Base-by-base conservation (phyloP, 2,329 filamentous ascomycete genomes). In the Cadophora sp. region DNA sequence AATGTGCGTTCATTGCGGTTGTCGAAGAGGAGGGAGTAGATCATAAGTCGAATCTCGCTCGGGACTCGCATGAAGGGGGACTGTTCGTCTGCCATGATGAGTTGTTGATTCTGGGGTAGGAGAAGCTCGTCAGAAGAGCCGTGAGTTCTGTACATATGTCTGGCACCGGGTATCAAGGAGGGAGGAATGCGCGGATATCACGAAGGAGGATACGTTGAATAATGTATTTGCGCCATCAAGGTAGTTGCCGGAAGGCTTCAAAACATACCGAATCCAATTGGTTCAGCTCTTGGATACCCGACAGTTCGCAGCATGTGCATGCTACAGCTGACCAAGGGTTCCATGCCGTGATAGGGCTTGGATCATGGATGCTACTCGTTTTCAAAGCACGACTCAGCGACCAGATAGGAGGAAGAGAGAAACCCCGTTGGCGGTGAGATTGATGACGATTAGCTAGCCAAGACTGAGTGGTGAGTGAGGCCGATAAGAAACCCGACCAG, bases 1-100 rank as follows among this genome's bases (percentile, higher is more conserved):
- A 85, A 78, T 13, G 73, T 73, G 33, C 76, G 77, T 50, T 78
- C 72, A 47, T 65, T 62, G 11, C 62, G 67, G 63, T 81, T 79
- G 66, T 82, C 75, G 53, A 85, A 79, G 14, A 85, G 78, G 50
- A 82, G 78, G 14, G 77, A 72, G 45, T 74, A 75, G n/a, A 76
- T 75, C 64, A 73, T 71, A 18, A 75, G 61, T 20, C 74, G 70
- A 9, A 76, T 71, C 63, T 76, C 74, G 33, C 67, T 64, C 4
- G 73, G 74, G 8, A 75, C 67, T 18, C 64, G 62, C 64, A 74
- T 68, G 51, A 76, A 73, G 4, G 64, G 65, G 14, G 69, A 67
- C 55, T 59, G 53, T 16, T 66, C 48, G 20, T 50, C 48, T 20
- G 55, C 63, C 69, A 71, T 74, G 53, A 33, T 59, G 22, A 48